These are phyloP conservation scores for Cenchrus purpureus DNA, from an alignment of 176 grass and related monocot species.

Conservation along the genomic window DNA sequence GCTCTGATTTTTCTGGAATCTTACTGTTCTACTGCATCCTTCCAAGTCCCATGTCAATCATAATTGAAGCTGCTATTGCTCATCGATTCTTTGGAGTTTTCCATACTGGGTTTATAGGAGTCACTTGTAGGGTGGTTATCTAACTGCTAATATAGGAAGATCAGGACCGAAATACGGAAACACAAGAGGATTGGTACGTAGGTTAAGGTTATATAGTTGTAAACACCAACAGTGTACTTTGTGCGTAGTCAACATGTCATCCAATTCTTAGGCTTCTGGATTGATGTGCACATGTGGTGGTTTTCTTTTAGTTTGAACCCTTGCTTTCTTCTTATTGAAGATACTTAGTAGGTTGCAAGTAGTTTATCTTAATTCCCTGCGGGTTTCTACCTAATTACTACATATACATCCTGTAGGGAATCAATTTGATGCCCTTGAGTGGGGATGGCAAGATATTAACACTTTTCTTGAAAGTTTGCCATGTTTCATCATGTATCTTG, in stretches of 20 bases:
- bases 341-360: background rate
- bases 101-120: background rate
- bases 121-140: background rate
- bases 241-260: background rate
- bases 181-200: background rate
- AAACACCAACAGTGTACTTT: background rate
- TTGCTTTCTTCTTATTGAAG: slow-evolving; percentile 1
- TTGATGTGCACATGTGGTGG: background rate
- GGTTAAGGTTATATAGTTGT: background rate
- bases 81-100: background rate
- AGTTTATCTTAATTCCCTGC: background rate
- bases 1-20: background rate
- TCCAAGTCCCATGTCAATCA: slow-evolving; percentile 31
- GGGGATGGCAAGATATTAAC: slow-evolving; percentile 18
- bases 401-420: slow-evolving; percentile 19
- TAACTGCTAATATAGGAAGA: background rate
- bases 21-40: background rate
- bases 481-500: slow-evolving; percentile 9
- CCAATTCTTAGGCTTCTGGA: background rate
- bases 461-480: slow-evolving; percentile 23
- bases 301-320: background rate
- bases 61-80: slow-evolving; percentile 16
- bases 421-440: slow-evolving; percentile 3
- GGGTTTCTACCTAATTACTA: background rate
- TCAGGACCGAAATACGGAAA: slow-evolving; percentile 10